A percentile compares a stretch with the other conserved stretches of the same genome.
phyloP scores from a whole-genome alignment of 108 stramenopile species.

The Stephanodiscus triporus region DNA sequence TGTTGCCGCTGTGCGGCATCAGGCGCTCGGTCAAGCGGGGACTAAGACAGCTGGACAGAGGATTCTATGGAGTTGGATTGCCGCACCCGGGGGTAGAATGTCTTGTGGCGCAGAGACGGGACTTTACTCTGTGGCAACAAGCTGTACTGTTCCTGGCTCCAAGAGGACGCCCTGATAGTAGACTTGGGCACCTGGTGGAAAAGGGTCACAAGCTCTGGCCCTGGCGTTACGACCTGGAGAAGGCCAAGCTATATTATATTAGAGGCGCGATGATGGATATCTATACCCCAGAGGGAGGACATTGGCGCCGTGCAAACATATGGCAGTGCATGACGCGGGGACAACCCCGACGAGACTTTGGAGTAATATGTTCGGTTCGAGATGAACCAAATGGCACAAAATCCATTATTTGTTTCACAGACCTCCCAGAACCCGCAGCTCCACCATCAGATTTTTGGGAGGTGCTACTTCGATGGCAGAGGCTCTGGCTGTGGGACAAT shows the following conservation, averaged over 20 bases:
- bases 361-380: neutral
- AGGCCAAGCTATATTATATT: too few species aligned
- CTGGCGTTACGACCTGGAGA: too few species aligned
- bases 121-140: neutral
- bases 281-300: neutral
- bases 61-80: too few species aligned
- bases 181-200: too few species aligned
- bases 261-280: neutral
- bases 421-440: neutral
- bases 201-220: neutral
- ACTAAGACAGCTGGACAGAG: too few species aligned
- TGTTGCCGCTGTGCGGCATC: too few species aligned
- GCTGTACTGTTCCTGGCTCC: neutral
- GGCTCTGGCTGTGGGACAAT: constrained; percentile 5
- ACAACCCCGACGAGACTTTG: neutral
- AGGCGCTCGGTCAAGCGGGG: too few species aligned
- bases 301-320: neutral
- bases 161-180: neutral
- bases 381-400: neutral
- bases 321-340: neutral
- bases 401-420: neutral
- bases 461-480: neutral
- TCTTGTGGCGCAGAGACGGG: too few species aligned
- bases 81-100: too few species aligned
- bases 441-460: neutral